A percentile compares a stretch with the other conserved stretches of the same genome.
These are phyloP conservation scores for Vitis labrusca DNA, from an alignment of 164 flowering plant species.

Conservation along the genomic window DNA sequence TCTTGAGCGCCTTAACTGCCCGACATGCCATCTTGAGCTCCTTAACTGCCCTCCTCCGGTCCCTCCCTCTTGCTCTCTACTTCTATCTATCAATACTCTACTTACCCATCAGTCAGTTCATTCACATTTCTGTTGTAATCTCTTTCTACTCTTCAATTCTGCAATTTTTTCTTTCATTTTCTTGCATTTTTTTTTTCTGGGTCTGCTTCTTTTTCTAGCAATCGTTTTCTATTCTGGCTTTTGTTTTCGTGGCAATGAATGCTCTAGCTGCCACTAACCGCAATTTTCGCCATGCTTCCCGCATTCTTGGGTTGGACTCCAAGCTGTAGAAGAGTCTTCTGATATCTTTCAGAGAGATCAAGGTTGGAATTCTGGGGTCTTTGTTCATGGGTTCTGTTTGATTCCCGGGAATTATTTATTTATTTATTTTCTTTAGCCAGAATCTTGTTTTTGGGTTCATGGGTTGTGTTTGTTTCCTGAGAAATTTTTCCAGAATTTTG, in stretches of 20 bases:
- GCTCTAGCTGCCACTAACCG: conserved; percentile 76
- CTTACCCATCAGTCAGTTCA: background rate
- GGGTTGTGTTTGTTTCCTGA: conserved; percentile 8
- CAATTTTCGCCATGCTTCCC: conserved; percentile 62
- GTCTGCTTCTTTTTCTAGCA: background rate
- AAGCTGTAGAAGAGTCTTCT: conserved; percentile 69
- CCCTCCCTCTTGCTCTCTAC: background rate
- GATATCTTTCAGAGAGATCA: conserved; percentile 80
- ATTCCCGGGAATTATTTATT: background rate
- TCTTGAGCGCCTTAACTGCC: too few species aligned
- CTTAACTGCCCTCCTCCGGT: background rate
- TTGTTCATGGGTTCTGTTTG: conserved; percentile 2
- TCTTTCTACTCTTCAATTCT: background rate
- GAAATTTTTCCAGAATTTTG: background rate
- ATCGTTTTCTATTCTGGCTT: background rate
- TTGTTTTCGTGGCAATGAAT: conserved; percentile 39
- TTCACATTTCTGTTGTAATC: background rate
- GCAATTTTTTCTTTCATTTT: too few species aligned
- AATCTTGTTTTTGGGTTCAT: background rate
- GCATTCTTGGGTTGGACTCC: conserved; percentile 72
- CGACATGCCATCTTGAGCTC: too few species aligned
- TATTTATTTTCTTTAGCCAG: too few species aligned
- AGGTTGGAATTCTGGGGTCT: conserved; percentile 28
- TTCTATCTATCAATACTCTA: background rate
- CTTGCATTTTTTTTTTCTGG: background rate